Percentiles rank a stretch among this genome's conserved stretches.
phyloP scores from a whole-genome alignment of 2,329 filamentous ascomycete genomes.

The Thelonectria olida region DNA sequence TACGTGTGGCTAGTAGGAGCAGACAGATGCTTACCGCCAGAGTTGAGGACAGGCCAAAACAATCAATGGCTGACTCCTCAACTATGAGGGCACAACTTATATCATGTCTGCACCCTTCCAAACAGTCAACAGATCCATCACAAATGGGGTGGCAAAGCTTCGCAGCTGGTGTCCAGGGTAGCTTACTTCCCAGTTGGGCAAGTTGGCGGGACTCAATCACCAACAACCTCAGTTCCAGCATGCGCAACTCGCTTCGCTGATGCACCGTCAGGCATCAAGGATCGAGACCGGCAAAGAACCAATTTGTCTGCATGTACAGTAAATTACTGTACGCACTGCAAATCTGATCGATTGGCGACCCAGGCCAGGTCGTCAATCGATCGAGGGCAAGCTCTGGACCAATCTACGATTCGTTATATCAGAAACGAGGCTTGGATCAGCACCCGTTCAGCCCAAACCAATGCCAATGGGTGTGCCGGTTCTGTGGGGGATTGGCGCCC shows the following conservation, averaged over 20 bases:
- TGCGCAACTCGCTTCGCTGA: neutral
- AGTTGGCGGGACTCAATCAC: neutral
- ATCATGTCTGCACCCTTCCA: too few species aligned
- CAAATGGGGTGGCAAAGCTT: neutral
- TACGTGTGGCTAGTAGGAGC: too few species aligned
- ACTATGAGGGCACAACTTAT: too few species aligned
- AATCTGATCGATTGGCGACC: slow-evolving; percentile 24
- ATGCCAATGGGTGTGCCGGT: neutral
- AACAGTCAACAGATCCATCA: neutral
- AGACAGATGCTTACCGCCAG: too few species aligned
- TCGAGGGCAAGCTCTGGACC: neutral
- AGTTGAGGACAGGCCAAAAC: too few species aligned
- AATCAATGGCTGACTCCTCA: too few species aligned
- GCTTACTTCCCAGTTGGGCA: slow-evolving; percentile 10
- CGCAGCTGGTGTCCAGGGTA: slow-evolving; percentile 2
- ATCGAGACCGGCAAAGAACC: neutral
- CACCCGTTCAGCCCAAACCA: neutral
- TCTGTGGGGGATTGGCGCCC: slow-evolving; percentile 2
- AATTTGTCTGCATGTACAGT: neutral
- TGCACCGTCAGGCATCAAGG: neutral
- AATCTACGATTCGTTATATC: neutral
- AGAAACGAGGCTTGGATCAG: slow-evolving; percentile 2
- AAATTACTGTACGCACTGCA: neutral
- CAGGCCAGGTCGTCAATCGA: neutral
- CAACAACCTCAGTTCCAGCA: neutral